A percentile compares a stretch with the other conserved stretches of the same genome.
Conservation (phyloP, 495 filamentous ascomycete genomes). For the Elasticomyces elasticus region DNA sequence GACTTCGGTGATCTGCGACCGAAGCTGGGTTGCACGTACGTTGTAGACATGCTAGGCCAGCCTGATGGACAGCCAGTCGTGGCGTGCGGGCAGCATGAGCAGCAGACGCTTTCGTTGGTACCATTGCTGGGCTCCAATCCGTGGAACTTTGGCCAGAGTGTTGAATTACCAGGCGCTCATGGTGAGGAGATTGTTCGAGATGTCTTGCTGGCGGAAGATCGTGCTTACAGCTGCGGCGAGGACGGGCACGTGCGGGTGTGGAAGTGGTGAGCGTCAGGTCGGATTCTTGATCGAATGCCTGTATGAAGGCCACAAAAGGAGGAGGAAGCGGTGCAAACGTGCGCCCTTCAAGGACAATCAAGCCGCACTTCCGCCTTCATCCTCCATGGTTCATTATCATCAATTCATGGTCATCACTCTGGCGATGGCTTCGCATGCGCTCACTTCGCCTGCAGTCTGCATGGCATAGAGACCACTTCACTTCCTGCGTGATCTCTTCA, state of each 20-base stretch:
- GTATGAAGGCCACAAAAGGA: not conserved
- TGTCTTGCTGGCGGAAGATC: conserved; percentile 58
- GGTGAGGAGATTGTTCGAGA: conserved; percentile 75
- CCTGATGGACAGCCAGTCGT: conserved; percentile 14
- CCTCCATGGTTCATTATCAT: too few species aligned
- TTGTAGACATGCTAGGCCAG: conserved; percentile 50
- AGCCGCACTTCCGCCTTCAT: too few species aligned
- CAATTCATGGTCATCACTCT: too few species aligned
- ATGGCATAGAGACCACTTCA: too few species aligned
- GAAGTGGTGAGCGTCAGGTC: conserved; percentile 4
- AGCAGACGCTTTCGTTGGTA: conserved; percentile 12
- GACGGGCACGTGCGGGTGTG: conserved; percentile 30
- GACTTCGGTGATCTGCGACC: conserved; percentile 70
- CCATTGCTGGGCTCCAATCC: conserved; percentile 3
- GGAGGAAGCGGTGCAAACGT: too few species aligned
- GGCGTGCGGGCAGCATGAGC: conserved; percentile 14
- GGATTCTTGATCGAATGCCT: not conserved
- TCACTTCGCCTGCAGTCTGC: too few species aligned
- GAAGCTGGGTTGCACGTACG: conserved; percentile 67
- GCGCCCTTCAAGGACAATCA: too few species aligned
- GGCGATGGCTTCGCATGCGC: too few species aligned
- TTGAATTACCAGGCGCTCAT: conserved; percentile 51
- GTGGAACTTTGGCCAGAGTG: conserved; percentile 12
- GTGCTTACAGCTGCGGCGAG: conserved; percentile 30
- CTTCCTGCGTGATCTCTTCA: too few species aligned